Evolutionary conservation across 2,329 filamentous ascomycete genomes (phyloP).

Genomic region (Fusarium sp.): DNA sequence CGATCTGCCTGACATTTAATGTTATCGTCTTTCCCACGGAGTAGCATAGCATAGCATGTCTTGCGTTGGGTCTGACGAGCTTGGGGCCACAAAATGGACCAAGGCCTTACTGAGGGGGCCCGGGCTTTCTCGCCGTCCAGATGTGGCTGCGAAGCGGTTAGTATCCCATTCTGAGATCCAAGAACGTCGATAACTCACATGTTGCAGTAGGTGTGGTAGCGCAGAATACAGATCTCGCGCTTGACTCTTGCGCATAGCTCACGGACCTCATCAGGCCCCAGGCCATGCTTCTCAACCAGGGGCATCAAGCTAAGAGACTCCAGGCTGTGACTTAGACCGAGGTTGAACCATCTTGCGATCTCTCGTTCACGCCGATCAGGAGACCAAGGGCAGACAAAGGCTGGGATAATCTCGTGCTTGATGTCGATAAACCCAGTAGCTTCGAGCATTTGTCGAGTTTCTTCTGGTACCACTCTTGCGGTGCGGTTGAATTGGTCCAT

Average conservation of each 20-base stretch:
- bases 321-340: conserved; percentile 79
- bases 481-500: conserved; percentile 75
- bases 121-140: conserved; percentile 45
- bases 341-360: conserved; percentile 85
- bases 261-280: conserved; percentile 69
- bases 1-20: background rate
- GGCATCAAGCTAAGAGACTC: conserved; percentile 80
- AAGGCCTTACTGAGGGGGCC: conserved; percentile 34
- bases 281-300: conserved; percentile 66
- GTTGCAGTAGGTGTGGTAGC: conserved; percentile 78
- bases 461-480: conserved; percentile 66
- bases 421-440: conserved; percentile 85
- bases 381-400: conserved; percentile 82
- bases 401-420: conserved; percentile 73
- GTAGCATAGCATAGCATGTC: background rate
- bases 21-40: background rate
- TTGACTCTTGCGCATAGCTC: conserved; percentile 73
- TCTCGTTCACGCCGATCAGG: conserved; percentile 72
- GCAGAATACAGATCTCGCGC: conserved; percentile 75
- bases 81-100: conserved; percentile 1
- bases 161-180: background rate
- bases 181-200: conserved; percentile 69
- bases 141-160: conserved; percentile 35
- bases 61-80: conserved; percentile 10
- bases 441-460: conserved; percentile 71